Conservation (phyloP, 2,329 filamentous ascomycete species). For the Fusarium sp. region DNA sequence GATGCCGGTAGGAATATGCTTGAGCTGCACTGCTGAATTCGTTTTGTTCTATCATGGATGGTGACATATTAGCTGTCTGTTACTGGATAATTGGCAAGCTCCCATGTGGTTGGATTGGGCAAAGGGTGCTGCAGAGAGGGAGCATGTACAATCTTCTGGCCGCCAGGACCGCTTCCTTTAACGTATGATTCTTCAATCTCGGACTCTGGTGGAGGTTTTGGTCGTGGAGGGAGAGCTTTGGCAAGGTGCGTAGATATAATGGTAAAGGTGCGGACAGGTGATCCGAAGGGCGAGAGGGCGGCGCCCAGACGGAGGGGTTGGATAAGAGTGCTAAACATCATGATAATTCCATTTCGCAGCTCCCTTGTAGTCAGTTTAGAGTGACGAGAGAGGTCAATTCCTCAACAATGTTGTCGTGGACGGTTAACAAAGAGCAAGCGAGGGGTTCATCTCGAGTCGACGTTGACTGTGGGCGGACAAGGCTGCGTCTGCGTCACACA, state of each 20-base stretch:
- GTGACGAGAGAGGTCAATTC: neutral
- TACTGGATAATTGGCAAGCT: neutral
- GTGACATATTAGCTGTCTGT: slow-evolving; percentile 5
- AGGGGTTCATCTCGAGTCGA: slow-evolving; percentile 14
- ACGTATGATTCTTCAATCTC: slow-evolving; percentile 87
- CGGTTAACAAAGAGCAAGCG: neutral
- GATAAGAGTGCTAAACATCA: slow-evolving; percentile 16
- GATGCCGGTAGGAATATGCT: slow-evolving; percentile 86
- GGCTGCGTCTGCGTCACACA: slow-evolving; percentile 15
- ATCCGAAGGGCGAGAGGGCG: neutral
- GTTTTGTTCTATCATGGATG: slow-evolving; percentile 81
- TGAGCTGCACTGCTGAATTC: slow-evolving; percentile 90
- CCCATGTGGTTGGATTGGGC: neutral
- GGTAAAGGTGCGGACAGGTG: slow-evolving; percentile 44
- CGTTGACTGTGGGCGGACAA: slow-evolving; percentile 15
- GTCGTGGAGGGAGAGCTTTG: slow-evolving; percentile 76
- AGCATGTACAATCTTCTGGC: slow-evolving; percentile 82
- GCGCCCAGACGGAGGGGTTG: slow-evolving; percentile 13
- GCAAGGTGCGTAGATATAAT: slow-evolving; percentile 42
- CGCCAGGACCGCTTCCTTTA: slow-evolving; percentile 90
- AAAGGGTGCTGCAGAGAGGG: neutral
- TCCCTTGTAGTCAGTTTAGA: rapidly evolving
- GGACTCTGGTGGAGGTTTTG: slow-evolving; percentile 72
- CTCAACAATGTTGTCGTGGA: neutral
- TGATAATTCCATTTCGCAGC: slow-evolving; percentile 4